Conservation (phyloP, 306 rosid species). For the Lathyrus aphaca region DNA sequence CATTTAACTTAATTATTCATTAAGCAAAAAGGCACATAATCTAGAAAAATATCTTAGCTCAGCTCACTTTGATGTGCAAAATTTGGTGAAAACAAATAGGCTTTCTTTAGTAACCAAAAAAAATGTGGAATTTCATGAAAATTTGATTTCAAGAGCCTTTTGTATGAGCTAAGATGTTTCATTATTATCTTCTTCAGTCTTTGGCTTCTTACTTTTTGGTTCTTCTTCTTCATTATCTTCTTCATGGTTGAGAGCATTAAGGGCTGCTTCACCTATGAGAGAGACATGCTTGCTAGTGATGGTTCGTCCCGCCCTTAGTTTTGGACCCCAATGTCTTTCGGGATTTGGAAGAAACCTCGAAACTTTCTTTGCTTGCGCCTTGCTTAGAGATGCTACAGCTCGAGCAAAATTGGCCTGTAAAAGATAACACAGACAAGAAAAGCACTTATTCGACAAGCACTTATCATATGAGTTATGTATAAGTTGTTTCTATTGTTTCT, state of each 20-base stretch:
- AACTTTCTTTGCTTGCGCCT: conserved; percentile 90
- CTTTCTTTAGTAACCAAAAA: conserved; percentile 36
- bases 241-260: conserved; percentile 66
- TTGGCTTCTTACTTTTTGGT: conserved; percentile 65
- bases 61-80: conserved; percentile 34
- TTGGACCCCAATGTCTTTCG: conserved; percentile 96
- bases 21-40: conserved; percentile 37
- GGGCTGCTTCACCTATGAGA: conserved; percentile 76
- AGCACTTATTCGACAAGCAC: background rate
- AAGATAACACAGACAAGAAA: background rate
- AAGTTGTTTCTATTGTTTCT: background rate
- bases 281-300: conserved; percentile 89
- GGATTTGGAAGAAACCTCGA: conserved; percentile 96
- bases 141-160: conserved; percentile 32
- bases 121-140: conserved; percentile 29
- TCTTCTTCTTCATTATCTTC: conserved; percentile 65
- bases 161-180: conserved; percentile 39
- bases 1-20: conserved; percentile 27
- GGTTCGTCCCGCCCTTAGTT: conserved; percentile 90
- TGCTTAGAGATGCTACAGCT: conserved; percentile 88
- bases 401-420: conserved; percentile 84
- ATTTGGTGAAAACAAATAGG: conserved; percentile 43
- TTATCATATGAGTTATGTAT: background rate
- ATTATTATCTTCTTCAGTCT: conserved; percentile 53
- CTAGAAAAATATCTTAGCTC: conserved; percentile 19